phyloP scores from a whole-genome alignment of 2,329 filamentous ascomycete genomes.

The Cladosporium colombiae region DNA sequence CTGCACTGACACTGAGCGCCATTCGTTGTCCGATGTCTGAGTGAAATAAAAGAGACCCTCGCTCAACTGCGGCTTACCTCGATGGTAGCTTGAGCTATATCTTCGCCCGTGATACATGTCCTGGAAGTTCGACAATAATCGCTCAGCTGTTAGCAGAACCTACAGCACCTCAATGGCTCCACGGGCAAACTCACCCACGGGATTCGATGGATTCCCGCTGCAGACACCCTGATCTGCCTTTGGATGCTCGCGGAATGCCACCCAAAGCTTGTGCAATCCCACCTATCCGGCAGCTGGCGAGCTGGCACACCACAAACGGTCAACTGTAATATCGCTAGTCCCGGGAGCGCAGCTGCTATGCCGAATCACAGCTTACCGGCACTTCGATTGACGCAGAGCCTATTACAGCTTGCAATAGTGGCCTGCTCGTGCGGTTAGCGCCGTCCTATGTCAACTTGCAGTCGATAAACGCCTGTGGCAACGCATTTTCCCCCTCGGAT shows the following conservation, averaged over 20 bases:
- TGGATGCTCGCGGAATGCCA: not conserved
- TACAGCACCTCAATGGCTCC: not conserved
- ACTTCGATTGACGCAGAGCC: not conserved
- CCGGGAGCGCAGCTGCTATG: not conserved
- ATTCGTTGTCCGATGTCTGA: not conserved
- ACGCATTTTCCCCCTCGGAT: not conserved
- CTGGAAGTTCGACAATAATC: not conserved
- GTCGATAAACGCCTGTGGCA: not conserved
- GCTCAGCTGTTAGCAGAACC: not conserved
- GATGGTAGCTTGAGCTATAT: not conserved
- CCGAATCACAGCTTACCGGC: not conserved
- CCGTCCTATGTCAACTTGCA: not conserved
- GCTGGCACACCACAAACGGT: not conserved
- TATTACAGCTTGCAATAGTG: not conserved
- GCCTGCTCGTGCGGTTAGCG: not conserved
- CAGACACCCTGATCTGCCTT: not conserved
- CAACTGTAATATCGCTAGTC: not conserved
- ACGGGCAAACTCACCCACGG: not conserved
- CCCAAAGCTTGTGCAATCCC: conserved; percentile 2
- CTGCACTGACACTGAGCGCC: not conserved
- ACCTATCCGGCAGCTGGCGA: not conserved
- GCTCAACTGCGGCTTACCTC: not conserved
- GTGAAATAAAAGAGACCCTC: not conserved
- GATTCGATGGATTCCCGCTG: not conserved
- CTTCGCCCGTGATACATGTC: not conserved